Conservation (phyloP, 1,139 yeast species). For the Pneumocystis jirovecii region DNA sequence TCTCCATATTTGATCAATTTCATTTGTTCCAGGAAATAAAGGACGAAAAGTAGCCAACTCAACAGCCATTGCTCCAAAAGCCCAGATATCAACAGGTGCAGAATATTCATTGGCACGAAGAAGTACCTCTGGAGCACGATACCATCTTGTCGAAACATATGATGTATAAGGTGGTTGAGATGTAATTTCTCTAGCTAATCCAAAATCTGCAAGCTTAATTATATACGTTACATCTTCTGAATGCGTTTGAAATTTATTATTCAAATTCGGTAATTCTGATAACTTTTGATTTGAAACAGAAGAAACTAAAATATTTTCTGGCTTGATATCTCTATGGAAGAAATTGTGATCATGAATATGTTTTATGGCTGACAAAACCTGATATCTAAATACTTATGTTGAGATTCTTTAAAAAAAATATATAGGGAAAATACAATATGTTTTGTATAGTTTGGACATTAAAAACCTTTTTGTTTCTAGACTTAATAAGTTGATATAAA, state of each 20-base stretch:
- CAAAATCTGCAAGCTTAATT: slow-evolving; percentile 82
- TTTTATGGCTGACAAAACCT: slow-evolving; percentile 36
- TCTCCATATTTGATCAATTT: slow-evolving; percentile 59
- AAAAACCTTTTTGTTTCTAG: slow-evolving; percentile 36
- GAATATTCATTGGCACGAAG: slow-evolving; percentile 54
- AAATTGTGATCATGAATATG: slow-evolving; percentile 66
- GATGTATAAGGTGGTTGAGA: slow-evolving; percentile 43
- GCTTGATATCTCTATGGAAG: slow-evolving; percentile 84
- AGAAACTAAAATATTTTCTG: slow-evolving; percentile 62
- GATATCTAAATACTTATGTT: neutral
- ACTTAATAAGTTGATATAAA: slow-evolving; percentile 47
- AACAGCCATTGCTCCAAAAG: slow-evolving; percentile 73
- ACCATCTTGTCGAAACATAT: slow-evolving; percentile 92
- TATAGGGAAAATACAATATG: slow-evolving; percentile 29
- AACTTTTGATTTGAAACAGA: slow-evolving; percentile 59
- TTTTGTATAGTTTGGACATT: slow-evolving; percentile 47
- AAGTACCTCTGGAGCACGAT: slow-evolving; percentile 83
- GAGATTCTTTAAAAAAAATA: neutral
- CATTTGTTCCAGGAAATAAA: slow-evolving; percentile 69
- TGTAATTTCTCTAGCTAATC: slow-evolving; percentile 56
- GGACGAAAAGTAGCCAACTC: slow-evolving; percentile 69
- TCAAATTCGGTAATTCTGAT: slow-evolving; percentile 44
- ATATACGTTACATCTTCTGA: slow-evolving; percentile 19
- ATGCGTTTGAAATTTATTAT: slow-evolving; percentile 33
- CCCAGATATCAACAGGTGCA: slow-evolving; percentile 82